These are phyloP conservation scores for Anaeromyces robustus DNA, from an alignment of 192 early-diverging fungal species.

Conservation along the genomic window DNA sequence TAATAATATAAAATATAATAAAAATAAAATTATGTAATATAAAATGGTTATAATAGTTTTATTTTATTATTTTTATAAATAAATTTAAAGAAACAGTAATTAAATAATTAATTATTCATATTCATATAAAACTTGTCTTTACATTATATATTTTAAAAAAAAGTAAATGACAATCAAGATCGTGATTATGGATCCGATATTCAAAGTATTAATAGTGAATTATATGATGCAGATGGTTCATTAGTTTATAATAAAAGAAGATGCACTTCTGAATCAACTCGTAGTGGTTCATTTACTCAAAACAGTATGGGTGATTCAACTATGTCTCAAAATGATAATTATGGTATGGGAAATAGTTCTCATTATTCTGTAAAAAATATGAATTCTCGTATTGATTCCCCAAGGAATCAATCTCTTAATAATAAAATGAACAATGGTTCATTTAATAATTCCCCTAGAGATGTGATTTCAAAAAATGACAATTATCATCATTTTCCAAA, in stretches of 20 bases:
- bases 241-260: background rate
- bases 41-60: too few relatives aligned
- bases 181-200: background rate
- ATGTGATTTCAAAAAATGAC: background rate
- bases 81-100: too few relatives aligned
- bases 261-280: background rate
- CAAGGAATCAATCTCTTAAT: background rate
- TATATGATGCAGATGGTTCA: background rate
- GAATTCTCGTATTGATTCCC: background rate
- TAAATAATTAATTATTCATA: too few relatives aligned
- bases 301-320: too few relatives aligned
- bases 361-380: background rate
- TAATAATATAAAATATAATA: too few relatives aligned
- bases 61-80: too few relatives aligned
- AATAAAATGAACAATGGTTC: background rate
- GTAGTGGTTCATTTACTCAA: background rate
- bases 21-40: too few relatives aligned
- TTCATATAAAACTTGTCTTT: too few relatives aligned
- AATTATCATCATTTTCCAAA: background rate
- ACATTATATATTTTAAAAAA: background rate
- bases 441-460: background rate
- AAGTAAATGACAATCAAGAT: background rate
- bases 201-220: background rate
- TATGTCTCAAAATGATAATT: too few relatives aligned
- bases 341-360: background rate